Evolutionary conservation across 371 early-diverging fungal genomes (phyloP).

Genomic region (Nosema granulosis): DNA sequence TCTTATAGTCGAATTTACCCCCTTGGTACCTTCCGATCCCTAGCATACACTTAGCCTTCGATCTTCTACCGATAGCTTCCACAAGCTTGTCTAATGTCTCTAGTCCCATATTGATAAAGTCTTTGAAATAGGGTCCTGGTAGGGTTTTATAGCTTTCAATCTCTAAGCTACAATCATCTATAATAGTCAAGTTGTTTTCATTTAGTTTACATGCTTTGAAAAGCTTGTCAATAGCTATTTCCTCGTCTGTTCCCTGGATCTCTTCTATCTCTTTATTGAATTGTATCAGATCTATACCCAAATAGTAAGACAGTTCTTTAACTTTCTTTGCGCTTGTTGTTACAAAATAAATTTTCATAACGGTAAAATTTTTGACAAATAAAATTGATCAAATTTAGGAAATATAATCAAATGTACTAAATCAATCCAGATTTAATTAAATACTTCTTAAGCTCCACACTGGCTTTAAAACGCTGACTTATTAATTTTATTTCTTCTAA

Average conservation of each 20-base stretch:
- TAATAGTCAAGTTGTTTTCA: background rate
- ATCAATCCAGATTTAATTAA: no score
- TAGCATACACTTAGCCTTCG: background rate
- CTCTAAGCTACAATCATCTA: background rate
- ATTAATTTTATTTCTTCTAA: constrained; percentile 26
- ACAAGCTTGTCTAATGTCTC: background rate
- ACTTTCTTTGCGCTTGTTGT: background rate
- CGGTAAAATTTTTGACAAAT: no score
- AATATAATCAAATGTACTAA: no score
- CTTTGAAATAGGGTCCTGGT: background rate
- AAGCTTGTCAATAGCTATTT: background rate
- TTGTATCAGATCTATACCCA: background rate
- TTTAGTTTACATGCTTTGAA: background rate
- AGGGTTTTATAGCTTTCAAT: background rate
- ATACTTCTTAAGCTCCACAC: background rate
- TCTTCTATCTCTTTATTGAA: background rate
- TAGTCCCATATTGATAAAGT: background rate
- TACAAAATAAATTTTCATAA: background rate
- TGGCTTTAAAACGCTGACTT: constrained; percentile 10
- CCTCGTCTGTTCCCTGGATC: background rate
- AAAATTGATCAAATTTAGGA: no score
- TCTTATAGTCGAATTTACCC: background rate
- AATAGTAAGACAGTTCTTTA: background rate
- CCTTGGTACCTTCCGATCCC: background rate
- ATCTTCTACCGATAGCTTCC: background rate